phyloP scores from a whole-genome alignment of 176 grass and related monocot species.

The Aegilops longissima region DNA sequence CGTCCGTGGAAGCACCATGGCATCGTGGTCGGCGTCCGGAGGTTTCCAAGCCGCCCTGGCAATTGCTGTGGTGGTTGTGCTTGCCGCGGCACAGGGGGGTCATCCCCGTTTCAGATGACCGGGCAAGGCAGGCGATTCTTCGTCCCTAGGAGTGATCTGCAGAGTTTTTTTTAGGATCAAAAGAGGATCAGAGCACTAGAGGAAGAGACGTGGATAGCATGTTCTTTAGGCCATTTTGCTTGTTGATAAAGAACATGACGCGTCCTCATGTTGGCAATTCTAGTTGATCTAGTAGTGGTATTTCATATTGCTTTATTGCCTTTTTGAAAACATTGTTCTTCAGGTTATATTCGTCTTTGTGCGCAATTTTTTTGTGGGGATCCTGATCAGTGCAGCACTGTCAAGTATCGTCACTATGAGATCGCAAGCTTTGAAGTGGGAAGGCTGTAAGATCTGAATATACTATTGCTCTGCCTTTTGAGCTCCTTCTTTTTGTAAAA shows the following conservation, averaged over 20 bases:
- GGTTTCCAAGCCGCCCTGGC: slow-evolving; percentile 30
- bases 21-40: background rate
- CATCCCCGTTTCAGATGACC: slow-evolving; percentile 13
- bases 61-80: slow-evolving; percentile 24
- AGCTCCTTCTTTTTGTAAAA: background rate
- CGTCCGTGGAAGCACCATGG: background rate
- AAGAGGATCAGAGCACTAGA: slow-evolving; percentile 19
- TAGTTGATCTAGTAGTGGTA: background rate
- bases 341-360: background rate
- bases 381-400: background rate
- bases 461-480: background rate
- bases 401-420: background rate
- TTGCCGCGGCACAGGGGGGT: slow-evolving; percentile 24
- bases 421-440: background rate
- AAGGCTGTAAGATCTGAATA: background rate
- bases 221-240: slow-evolving; percentile 33
- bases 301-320: background rate
- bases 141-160: slow-evolving; percentile 12
- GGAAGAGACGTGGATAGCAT: slow-evolving; percentile 7
- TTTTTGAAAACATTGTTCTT: background rate
- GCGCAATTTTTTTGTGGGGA: background rate
- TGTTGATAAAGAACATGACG: slow-evolving; percentile 23
- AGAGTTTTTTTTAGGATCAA: slow-evolving; percentile 35
- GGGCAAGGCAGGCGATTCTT: no score
- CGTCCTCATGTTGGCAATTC: slow-evolving; percentile 10